Evolutionary conservation across 352 stramenopile genomes (phyloP).

Genomic region (Sclerospora graminicola): DNA sequence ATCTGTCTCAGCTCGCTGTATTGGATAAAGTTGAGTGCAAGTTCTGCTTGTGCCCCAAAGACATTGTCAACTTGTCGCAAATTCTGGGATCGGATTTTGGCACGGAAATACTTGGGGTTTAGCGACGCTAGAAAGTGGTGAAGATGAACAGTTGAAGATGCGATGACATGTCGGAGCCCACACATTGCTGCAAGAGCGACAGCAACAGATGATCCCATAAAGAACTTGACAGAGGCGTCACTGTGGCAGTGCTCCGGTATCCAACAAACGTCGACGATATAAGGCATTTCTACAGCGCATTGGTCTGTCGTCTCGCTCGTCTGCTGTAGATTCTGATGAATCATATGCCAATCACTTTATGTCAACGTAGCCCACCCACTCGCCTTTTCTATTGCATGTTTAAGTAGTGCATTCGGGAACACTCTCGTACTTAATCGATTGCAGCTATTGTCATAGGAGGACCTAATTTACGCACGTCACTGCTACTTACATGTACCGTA

Average conservation of each 20-base stretch:
- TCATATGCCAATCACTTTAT: conserved; percentile 33
- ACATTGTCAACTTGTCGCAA: conserved; percentile 26
- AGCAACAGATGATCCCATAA: conserved; percentile 45
- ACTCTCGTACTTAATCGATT: conserved; percentile 6
- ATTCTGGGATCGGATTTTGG: conserved; percentile 35
- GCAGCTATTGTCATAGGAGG: not conserved
- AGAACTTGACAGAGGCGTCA: conserved; percentile 29
- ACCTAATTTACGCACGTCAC: not conserved
- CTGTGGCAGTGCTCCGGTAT: conserved; percentile 32
- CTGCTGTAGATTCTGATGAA: conserved; percentile 15
- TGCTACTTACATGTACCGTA: no score
- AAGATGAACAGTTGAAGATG: conserved; percentile 9
- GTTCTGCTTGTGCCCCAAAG: conserved; percentile 29
- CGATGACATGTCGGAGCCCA: not conserved
- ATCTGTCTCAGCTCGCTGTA: conserved; percentile 20
- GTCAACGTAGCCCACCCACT: conserved; percentile 22
- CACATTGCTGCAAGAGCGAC: conserved; percentile 15
- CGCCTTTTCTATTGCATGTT: conserved; percentile 11
- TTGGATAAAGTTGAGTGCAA: conserved; percentile 37
- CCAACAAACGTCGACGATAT: conserved; percentile 17
- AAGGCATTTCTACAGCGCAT: conserved; percentile 3
- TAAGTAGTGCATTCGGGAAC: conserved; percentile 17
- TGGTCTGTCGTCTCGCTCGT: conserved; percentile 2
- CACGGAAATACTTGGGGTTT: conserved; percentile 44
- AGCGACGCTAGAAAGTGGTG: conserved; percentile 24